Conservation (phyloP, 2,329 filamentous ascomycete genomes). For the Pyricularia pennisetigena region DNA sequence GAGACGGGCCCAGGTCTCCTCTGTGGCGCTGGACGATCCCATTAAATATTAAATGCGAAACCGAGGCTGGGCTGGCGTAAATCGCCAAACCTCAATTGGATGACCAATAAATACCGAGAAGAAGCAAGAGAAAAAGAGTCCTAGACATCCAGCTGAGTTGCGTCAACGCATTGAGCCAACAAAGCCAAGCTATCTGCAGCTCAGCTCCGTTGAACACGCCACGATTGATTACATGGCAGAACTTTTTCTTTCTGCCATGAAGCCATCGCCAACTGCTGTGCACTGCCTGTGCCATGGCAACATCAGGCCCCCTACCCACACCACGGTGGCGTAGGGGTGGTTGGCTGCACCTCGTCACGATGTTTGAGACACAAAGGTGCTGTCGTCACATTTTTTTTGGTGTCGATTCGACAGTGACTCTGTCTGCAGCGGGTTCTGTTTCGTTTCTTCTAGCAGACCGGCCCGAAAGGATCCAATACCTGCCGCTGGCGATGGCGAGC, state of each 20-base stretch:
- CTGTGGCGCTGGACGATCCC: background rate
- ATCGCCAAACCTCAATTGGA: background rate
- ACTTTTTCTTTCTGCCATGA: background rate
- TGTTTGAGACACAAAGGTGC: background rate
- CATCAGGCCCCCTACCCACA: background rate
- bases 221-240: background rate
- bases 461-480: background rate
- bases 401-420: background rate
- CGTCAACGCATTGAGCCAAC: background rate
- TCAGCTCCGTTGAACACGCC: background rate
- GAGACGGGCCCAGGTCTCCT: background rate
- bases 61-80: background rate
- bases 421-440: background rate
- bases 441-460: background rate
- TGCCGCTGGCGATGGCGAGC: background rate
- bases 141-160: background rate
- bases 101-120: background rate
- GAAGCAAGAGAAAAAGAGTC: background rate
- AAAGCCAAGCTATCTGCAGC: background rate
- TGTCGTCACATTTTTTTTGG: background rate
- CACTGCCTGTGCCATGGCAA: background rate
- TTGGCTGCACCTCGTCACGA: background rate
- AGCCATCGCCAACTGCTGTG: background rate
- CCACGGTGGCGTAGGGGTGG: background rate
- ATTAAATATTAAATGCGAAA: background rate